Base-by-base conservation (phyloP, 2,329 filamentous ascomycete genomes). In the Hypoxylon rubiginosum region DNA sequence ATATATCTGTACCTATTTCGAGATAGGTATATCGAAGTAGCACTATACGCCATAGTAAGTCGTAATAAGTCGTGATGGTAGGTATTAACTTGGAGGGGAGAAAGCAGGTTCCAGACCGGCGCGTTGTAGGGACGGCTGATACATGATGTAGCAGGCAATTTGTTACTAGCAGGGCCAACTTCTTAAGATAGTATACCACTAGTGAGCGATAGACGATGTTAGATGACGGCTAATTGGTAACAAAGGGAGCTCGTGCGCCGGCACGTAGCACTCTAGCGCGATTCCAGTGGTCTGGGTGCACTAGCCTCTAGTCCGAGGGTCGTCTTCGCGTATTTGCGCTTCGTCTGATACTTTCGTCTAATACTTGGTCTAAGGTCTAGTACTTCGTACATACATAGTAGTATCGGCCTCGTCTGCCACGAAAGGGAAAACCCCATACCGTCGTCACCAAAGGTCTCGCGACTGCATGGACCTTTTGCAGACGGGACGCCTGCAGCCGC, bases 271-370 rank as follows among this genome's bases (percentile, higher is more conserved):
- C 51, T 55, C 48, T 73, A 73, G 72, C 71, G 69, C 66, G 67
- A 73, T 74, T 72, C 74, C 74, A 74, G 55, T 66, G 66, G 58
- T 71, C 72, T 71, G 74, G 73, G 71, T 75, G 67, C 73, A 68
- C 68, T 74, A 72, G 49, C 11, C 26, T 43, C 39, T 43, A 43
- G 17, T 45, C 46, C 4, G 32, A 49, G 21, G 13, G 68, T 48
- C 50, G 50, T 43, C 48, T 53, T 48, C 46, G 43, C 4, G n/a
- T 17, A 21, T 34, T 60, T 60, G n/a, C n/a, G n/a, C n/a, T n/a
- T n/a, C n/a, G n/a, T n/a, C n/a, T n/a, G n/a, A n/a, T n/a, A n/a
- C n/a, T n/a, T n/a, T n/a, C n/a, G n/a, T n/a, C n/a, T n/a, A n/a
- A n/a, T n/a, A n/a, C n/a, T n/a, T n/a, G n/a, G n/a, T n/a, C n/a